phyloP scores from a whole-genome alignment of 225 moss, liverwort and hornwort species.

The Sphagnum contortum region DNA sequence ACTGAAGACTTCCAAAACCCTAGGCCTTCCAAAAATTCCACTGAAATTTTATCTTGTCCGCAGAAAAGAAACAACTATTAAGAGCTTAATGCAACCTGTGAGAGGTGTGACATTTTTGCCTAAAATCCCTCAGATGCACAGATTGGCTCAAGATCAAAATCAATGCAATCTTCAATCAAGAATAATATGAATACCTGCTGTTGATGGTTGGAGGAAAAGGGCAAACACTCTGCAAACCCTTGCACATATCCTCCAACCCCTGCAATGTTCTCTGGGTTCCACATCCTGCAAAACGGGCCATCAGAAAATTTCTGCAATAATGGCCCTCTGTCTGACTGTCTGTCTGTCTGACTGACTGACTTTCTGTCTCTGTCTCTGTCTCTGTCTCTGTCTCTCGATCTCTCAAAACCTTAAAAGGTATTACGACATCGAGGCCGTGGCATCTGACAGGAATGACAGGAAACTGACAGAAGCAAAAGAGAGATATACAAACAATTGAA shows the following conservation, averaged over 20 bases:
- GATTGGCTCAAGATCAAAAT: not conserved
- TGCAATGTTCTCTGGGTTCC: constrained; percentile 12
- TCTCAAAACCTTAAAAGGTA: too few species aligned
- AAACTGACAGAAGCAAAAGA: too few species aligned
- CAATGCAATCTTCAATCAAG: not conserved
- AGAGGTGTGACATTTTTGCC: not conserved
- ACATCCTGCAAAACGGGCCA: constrained; percentile 13
- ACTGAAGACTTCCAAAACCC: too few species aligned
- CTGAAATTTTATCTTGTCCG: not conserved
- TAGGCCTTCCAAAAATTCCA: too few species aligned
- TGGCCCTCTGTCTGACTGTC: too few species aligned
- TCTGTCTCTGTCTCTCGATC: too few species aligned
- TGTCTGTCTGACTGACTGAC: too few species aligned
- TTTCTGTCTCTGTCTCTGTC: too few species aligned
- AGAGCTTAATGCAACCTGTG: not conserved
- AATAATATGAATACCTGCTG: constrained; percentile 12
- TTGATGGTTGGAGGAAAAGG: constrained; percentile 3
- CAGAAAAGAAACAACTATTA: not conserved
- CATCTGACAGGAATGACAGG: too few species aligned
- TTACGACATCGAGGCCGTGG: too few species aligned
- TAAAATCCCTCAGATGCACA: not conserved
- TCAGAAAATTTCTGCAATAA: too few species aligned
- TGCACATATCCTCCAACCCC: constrained; percentile 10
- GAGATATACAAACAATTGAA: too few species aligned
- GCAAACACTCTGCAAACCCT: constrained; percentile 4